Evolutionary conservation across 352 stramenopile species (phyloP), one percentile per base, ranked within the genome.

Genomic region (Globisporangium parvum): DNA sequence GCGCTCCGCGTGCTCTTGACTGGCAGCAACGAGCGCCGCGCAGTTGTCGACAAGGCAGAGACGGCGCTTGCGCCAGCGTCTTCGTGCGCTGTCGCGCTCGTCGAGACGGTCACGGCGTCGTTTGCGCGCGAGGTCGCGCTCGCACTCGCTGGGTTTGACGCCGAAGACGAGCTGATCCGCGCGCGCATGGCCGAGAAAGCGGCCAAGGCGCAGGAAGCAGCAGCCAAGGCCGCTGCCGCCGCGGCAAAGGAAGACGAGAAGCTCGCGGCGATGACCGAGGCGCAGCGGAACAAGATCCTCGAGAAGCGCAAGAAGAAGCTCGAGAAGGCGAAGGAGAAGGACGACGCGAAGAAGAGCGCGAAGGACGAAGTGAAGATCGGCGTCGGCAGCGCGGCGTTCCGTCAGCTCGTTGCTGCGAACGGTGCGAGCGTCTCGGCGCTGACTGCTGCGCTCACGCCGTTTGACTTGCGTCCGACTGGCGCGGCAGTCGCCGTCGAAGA

Each of bases 301-400:
- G 84, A 90, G 53, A 92, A 91, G 65, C 71, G 69, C 55, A 77
- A 79, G 64, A 89, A 93, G 65, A 94, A 93, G 70, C 60, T 88
- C 15, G 76, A 90, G 64, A 93, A 93, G 60, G 69, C 76, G 39
- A 86, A 91, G 67, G 82, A 87, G 50, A 94, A 91, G 62, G 80
- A 92, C 23, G 75, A 51, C 28, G 61, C 66, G 28, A 93, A 89
- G 69, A 87, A 87, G 58, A 69, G 66, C 12, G 62, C 54, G 20
- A 89, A 85, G 66, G 80, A 88, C 47, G 75, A 83, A 39, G 57
- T 91, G 14, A 79, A 77, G 57, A 73, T 88, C 48, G 85, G 85
- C 33, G 66, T 75, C 14, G 85, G 85, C 46, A 88, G 73, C 52
- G 72, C 75, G 12, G 75, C 76, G 9, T 61, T 94, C 64, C 79